Conservation (phyloP, 495 filamentous ascomycete genomes). For the Chaetomium cochliodes region DNA sequence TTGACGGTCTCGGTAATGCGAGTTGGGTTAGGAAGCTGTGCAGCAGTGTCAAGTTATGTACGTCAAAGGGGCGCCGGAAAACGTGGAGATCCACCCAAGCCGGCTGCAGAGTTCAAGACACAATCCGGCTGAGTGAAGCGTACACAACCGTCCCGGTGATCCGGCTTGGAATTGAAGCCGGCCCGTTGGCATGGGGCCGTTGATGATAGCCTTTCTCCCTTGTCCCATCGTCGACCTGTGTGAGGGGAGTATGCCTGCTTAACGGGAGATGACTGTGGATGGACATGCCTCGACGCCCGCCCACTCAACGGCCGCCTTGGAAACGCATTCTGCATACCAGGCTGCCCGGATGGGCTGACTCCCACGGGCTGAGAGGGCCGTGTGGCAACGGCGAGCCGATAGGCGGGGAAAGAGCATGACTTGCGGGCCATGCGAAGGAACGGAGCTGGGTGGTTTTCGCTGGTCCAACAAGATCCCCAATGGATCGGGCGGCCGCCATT, state of each 20-base stretch:
- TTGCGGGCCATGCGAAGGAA: constrained; percentile 34
- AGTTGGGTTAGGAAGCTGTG: constrained; percentile 22
- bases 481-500: constrained; percentile 21
- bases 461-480: constrained; percentile 24
- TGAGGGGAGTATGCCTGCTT: not conserved
- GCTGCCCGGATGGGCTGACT: constrained; percentile 3
- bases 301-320: not conserved
- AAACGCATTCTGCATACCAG: not conserved
- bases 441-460: constrained; percentile 21
- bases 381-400: constrained; percentile 10
- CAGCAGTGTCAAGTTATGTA: constrained; percentile 29
- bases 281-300: not conserved
- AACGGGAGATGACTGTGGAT: not conserved
- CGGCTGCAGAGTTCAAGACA: constrained; percentile 19
- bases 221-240: not conserved
- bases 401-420: constrained; percentile 36
- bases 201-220: not conserved
- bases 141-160: constrained; percentile 18
- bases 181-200: not conserved
- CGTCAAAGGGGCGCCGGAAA: constrained; percentile 27
- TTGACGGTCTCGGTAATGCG: constrained; percentile 16
- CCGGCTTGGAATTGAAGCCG: constrained; percentile 13
- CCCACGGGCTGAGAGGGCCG: constrained; percentile 9
- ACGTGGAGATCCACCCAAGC: constrained; percentile 20
- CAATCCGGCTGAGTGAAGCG: constrained; percentile 22